Conservation (phyloP, 805 yeast genomes). For the Wickerhamiella allomyrinae region DNA sequence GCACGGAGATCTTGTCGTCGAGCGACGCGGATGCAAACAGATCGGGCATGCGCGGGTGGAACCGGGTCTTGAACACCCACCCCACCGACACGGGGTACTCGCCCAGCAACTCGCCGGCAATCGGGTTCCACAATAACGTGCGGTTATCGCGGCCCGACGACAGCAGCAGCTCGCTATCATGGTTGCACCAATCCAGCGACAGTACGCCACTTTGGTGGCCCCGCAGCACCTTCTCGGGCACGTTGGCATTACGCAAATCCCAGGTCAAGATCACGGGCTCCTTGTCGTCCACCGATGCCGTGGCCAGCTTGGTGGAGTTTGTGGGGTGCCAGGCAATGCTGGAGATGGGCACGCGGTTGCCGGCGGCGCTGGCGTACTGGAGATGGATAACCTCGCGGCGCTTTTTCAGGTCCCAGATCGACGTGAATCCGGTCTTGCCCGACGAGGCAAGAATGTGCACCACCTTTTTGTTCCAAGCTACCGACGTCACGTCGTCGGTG, state of each 20-base stretch:
- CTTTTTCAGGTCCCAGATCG: slow-evolving; percentile 87
- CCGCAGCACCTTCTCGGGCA: slow-evolving; percentile 60
- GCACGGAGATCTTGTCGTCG: slow-evolving; percentile 69
- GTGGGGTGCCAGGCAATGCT: slow-evolving; percentile 91
- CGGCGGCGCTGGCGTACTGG: slow-evolving; percentile 39
- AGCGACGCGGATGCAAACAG: slow-evolving; percentile 51
- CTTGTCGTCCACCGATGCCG: slow-evolving; percentile 69
- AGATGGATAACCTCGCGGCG: slow-evolving; percentile 81
- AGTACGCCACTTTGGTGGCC: slow-evolving; percentile 85
- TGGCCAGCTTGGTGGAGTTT: slow-evolving; percentile 69
- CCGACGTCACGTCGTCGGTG: slow-evolving; percentile 61
- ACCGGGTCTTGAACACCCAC: slow-evolving; percentile 83
- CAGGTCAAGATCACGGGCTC: slow-evolving; percentile 69
- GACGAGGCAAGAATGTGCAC: slow-evolving; percentile 84
- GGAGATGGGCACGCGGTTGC: slow-evolving; percentile 50
- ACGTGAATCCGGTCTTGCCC: slow-evolving; percentile 69
- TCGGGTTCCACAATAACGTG: slow-evolving; percentile 83
- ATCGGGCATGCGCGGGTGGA: slow-evolving; percentile 83
- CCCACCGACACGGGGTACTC: slow-evolving; percentile 84
- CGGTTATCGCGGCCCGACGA: slow-evolving; percentile 91
- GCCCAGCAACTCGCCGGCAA: slow-evolving; percentile 54
- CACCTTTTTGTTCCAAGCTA: slow-evolving; percentile 80
- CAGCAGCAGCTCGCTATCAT: slow-evolving; percentile 62
- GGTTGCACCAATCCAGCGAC: slow-evolving; percentile 85
- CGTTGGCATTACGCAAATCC: slow-evolving; percentile 88